Evolutionary conservation across 345 rosid species (phyloP), one percentile per base, ranked within the genome.

Genomic region (Erysimum cheiranthoides): DNA sequence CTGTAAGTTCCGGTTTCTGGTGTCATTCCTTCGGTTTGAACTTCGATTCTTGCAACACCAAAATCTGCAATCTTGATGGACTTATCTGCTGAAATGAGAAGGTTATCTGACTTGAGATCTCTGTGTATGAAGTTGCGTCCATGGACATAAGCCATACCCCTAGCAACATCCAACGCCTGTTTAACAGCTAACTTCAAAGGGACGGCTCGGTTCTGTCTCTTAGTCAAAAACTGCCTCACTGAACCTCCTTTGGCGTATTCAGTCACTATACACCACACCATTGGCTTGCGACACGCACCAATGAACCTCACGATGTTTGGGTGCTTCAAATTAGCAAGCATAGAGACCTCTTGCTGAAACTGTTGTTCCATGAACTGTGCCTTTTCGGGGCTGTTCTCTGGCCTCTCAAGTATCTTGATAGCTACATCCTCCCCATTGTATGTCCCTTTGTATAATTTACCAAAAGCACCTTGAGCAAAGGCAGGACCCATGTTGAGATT

Each of bases 391-490:
- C 57, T 73, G 51, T 76, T 56, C 63, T 66, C 79, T 3, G 82
- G 82, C 75, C 82, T 3, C 76, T 79, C 85, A 17, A 82, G 69
- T 56, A 82, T 75, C 80, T 82, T 82, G 45, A 82, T 79, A 0
- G 85, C 85, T 9, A 82, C 85, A 35, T 79, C 85, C 27, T 72
- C 82, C 8, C 83, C 85, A 16, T 79, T 73, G 49, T 82, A 82
- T 4, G 63, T 66, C 31, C 85, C 85, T 79, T 71, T 82, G 61
- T 79, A 87, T 21, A 87, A 35, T 40, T 82, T 85, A 28, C 91
- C 91, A 60, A 84, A 87, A 66, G 89, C 85, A 3, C 91, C 91
- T 77, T 87, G 89, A 16, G 87, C 87, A 82, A 87, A 87, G 38
- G 89, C 78, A 43, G 75, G 78, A 21, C 87, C 87, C 87, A 84